Base-by-base conservation (phyloP, 2,329 filamentous ascomycete genomes). In the Diaporthe sp. region DNA sequence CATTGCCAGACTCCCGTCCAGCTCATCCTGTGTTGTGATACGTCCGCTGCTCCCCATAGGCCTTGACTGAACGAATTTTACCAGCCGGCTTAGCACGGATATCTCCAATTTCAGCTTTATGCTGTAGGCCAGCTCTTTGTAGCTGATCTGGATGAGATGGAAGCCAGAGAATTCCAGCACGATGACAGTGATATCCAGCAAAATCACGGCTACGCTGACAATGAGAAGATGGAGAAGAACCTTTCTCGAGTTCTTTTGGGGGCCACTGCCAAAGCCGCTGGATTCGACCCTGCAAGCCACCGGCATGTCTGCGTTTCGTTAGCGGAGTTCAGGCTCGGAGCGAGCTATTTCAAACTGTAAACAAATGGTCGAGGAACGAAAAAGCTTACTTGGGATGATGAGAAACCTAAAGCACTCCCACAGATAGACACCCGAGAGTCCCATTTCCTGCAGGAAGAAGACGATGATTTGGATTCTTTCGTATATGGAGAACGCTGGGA, bases 361-460 rank as follows among this genome's bases (percentile, higher is more conserved):
- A 1, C 13, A 15, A 42, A 42, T 49, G 17, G 6, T 13, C 19
- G n/a, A 57, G 3, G 1, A 10, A 10, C 22, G 25, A 9, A 57
- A 57, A 3, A 0, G 0, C 42, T n/a, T 67, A 67, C 42, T 25
- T 34, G 44, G 28, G 4, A 49, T 15, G 12, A 51, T 6, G 4
- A 67, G 61, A 37, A 51, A 67, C 12, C 44, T 51, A 12, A 67
- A 67, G 28, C 61, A 67, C 61, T 67, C 61, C 44, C 61, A 67
- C n/a, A 51, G 3, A 37, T 67, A 67, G 19, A 51, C 44, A 37
- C 61, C n/a, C 17, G 61, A 67, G 8, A 67, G 61, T 22, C 42
- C 44, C 17, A 67, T n/a, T 34, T 37, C 61, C 42, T 67, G 61
- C 28, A 67, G 44, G 4, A 51, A 67, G 44, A 67, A 67, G 4